Conservation (phyloP, 2,329 filamentous ascomycete genomes). For the Exophiala spinifera region DNA sequence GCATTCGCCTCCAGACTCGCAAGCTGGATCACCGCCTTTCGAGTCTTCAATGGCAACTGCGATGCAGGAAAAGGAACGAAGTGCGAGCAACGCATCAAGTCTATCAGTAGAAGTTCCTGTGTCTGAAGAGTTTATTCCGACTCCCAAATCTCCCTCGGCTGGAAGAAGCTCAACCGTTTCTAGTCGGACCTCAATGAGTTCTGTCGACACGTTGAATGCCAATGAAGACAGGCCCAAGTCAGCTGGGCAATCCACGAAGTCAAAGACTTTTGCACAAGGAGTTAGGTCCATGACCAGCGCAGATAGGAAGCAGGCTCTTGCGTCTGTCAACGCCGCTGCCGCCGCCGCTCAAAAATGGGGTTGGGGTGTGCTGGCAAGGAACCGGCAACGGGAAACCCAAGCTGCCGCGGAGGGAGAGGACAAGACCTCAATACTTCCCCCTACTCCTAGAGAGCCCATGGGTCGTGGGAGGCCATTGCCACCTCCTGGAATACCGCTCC, state of each 20-base stretch:
- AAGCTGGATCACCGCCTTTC: conserved; percentile 43
- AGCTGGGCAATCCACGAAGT: conserved; percentile 10
- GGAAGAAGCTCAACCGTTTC: conserved; percentile 27
- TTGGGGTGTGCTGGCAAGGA: conserved; percentile 48
- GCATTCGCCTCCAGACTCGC: conserved; percentile 51
- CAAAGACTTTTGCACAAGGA: conserved; percentile 16
- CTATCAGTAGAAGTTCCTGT: conserved; percentile 39
- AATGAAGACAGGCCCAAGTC: conserved; percentile 13
- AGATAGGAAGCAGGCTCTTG: conserved; percentile 40
- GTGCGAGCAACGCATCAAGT: conserved; percentile 50
- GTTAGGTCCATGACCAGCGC: conserved; percentile 31
- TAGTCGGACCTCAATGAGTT: conserved; percentile 17
- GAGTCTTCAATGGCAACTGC: conserved; percentile 36
- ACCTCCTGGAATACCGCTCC: conserved; percentile 75
- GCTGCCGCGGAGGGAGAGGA: conserved; percentile 40
- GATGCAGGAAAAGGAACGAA: conserved; percentile 36
- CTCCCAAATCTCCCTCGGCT: conserved; percentile 28
- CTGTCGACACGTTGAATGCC: conserved; percentile 25
- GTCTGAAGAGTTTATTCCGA: conserved; percentile 7
- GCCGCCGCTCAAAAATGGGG: conserved; percentile 61
- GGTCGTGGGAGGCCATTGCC: conserved; percentile 79
- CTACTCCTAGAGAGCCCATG: conserved; percentile 65
- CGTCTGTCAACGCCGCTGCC: conserved; percentile 50
- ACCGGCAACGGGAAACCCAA: conserved; percentile 33
- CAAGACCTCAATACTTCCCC: conserved; percentile 31